Evolutionary conservation across 257 asterid genomes (phyloP).

Genomic region (Solanum piurae): DNA sequence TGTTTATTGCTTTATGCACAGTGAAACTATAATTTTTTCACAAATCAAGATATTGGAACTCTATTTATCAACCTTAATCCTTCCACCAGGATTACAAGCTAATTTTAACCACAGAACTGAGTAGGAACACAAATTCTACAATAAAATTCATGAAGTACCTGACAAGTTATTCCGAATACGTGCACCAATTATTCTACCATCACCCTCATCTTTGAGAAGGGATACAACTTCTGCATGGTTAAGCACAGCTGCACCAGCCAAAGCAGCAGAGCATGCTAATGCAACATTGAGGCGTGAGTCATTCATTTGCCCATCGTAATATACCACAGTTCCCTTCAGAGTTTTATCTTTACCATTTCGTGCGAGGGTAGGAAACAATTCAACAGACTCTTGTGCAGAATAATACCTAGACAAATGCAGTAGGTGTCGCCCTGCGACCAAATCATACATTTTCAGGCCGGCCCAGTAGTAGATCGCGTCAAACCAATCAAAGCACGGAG

Average conservation of each 20-base stretch:
- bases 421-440: conserved; percentile 78
- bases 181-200: conserved; percentile 70
- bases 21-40: neutral
- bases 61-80: neutral
- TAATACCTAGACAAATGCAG: conserved; percentile 90
- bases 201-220: conserved; percentile 54
- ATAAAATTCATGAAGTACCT: conserved; percentile 30
- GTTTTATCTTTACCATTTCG: conserved; percentile 64
- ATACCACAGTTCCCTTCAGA: conserved; percentile 95
- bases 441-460: conserved; percentile 95
- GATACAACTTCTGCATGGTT: conserved; percentile 88
- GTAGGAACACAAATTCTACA: neutral
- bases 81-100: neutral
- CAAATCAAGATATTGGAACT: neutral
- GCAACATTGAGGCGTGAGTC: conserved; percentile 89
- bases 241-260: conserved; percentile 87
- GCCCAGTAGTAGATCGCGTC: conserved; percentile 86
- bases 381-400: conserved; percentile 76
- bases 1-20: neutral
- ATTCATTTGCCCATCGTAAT: conserved; percentile 98
- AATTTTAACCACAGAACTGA: neutral
- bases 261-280: conserved; percentile 90
- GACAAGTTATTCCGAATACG: conserved; percentile 65
- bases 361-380: conserved; percentile 82
- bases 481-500: conserved; percentile 96